Evolutionary conservation across 768 basidiomycete species (phyloP).

Genomic region (Clitopilus hobsonii): DNA sequence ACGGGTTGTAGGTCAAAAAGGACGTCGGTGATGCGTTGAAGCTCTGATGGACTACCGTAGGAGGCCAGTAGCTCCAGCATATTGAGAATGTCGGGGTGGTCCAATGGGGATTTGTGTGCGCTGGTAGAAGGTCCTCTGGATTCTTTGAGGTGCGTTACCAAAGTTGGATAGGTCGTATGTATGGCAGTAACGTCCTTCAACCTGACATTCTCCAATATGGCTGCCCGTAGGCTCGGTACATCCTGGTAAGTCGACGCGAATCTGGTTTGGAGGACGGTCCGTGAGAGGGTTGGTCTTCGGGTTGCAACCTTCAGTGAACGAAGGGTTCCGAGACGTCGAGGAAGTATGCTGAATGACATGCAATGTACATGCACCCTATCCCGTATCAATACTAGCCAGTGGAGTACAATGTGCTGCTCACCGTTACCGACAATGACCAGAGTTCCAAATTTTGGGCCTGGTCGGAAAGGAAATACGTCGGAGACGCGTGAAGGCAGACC

Average conservation of each 20-base stretch:
- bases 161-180: constrained; percentile 28
- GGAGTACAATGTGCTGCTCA: background rate
- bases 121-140: constrained; percentile 2
- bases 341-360: background rate
- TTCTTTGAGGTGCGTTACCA: constrained; percentile 17
- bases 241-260: constrained; percentile 7
- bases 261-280: constrained; percentile 7
- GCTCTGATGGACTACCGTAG: constrained; percentile 49
- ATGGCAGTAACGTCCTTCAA: constrained; percentile 21
- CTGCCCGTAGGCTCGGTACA: constrained; percentile 6
- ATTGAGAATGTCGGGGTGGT: constrained; percentile 18
- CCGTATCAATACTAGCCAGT: background rate
- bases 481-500: constrained; percentile 23
- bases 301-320: background rate
- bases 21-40: constrained; percentile 50
- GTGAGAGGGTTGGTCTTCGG: background rate
- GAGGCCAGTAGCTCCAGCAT: constrained; percentile 42
- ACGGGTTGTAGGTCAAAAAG: constrained; percentile 42
- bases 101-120: background rate
- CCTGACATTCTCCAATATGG: constrained; percentile 18
- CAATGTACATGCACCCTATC: background rate
- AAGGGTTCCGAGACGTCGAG: background rate
- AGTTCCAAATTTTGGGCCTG: constrained; percentile 13
- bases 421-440: constrained; percentile 1
- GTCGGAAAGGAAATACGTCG: constrained; percentile 10